Evolutionary conservation across 257 asterid species (phyloP).

Genomic region (Plectranthus barbatus): DNA sequence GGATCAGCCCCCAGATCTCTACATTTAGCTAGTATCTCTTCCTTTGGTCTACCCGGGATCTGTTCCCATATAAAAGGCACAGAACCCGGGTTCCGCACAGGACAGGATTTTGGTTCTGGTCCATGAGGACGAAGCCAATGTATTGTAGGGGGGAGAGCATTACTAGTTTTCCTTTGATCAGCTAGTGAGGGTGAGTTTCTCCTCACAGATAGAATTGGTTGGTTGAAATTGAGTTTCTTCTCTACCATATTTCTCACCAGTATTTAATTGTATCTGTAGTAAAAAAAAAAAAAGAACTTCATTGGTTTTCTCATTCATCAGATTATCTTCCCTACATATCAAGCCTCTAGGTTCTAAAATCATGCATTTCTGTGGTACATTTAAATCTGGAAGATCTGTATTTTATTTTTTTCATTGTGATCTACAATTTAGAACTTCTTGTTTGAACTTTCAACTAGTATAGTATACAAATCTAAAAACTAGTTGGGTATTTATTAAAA

Average conservation of each 20-base stretch:
- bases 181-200: conserved; percentile 25
- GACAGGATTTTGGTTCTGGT: conserved; percentile 63
- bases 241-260: conserved; percentile 33
- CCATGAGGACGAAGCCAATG: conserved; percentile 30
- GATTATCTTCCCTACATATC: not conserved
- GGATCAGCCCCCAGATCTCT: not conserved
- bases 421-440: too few species aligned
- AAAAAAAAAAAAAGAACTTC: not conserved
- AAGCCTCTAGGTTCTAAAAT: too few species aligned
- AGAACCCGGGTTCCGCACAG: conserved; percentile 50
- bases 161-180: conserved; percentile 9
- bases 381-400: too few species aligned
- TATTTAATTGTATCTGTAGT: not conserved
- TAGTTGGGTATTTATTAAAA: not conserved
- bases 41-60: conserved; percentile 68
- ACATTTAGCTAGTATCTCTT: conserved; percentile 10
- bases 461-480: not conserved
- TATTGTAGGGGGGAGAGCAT: conserved; percentile 3
- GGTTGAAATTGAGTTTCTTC: conserved; percentile 53
- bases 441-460: too few species aligned
- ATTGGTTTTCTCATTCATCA: not conserved
- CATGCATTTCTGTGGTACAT: too few species aligned
- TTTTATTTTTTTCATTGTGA: too few species aligned
- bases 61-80: conserved; percentile 85
- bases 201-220: conserved; percentile 65